A percentile compares a stretch with the other conserved stretches of the same genome.
These are phyloP conservation scores for Marasmius tenuissimus DNA, from an alignment of 1,284 basidiomycete species.

Conservation along the genomic window DNA sequence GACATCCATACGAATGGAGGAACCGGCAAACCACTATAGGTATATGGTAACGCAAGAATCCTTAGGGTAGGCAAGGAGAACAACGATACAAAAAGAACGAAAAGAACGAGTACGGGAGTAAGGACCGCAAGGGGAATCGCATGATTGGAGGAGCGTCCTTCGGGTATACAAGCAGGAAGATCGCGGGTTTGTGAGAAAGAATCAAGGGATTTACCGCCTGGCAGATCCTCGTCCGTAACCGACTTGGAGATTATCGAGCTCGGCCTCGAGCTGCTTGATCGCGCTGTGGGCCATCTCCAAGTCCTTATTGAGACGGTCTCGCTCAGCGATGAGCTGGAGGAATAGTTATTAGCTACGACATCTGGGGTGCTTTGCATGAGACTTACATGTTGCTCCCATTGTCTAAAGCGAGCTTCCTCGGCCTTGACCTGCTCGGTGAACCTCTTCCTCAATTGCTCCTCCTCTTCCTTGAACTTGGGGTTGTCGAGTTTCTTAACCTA, in stretches of 20 bases:
- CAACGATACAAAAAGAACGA: neutral
- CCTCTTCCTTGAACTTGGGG: conserved; percentile 99
- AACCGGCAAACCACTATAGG: neutral
- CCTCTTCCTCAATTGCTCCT: conserved; percentile 92
- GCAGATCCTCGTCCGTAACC: conserved; percentile 79
- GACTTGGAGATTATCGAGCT: conserved; percentile 86
- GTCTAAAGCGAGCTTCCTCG: conserved; percentile 96
- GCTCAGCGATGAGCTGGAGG: conserved; percentile 87
- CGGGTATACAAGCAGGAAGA: neutral
- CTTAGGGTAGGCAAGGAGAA: neutral
- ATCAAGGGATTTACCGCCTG: conserved; percentile 51
- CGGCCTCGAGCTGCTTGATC: conserved; percentile 88
- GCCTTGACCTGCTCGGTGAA: conserved; percentile 99
- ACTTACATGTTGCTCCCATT: conserved; percentile 98
- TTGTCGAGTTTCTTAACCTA: conserved; percentile 96
- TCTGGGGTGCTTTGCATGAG: neutral
- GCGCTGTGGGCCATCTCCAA: conserved; percentile 89
- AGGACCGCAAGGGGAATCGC: neutral
- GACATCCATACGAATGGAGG: neutral
- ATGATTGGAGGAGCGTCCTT: neutral
- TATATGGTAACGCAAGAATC: neutral
- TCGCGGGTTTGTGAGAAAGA: neutral
- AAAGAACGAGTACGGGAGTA: neutral
- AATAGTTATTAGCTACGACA: neutral
- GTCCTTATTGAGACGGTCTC: conserved; percentile 97